Conservation (phyloP, 306 rosid species). For the Chamaecrista fasciculata region DNA sequence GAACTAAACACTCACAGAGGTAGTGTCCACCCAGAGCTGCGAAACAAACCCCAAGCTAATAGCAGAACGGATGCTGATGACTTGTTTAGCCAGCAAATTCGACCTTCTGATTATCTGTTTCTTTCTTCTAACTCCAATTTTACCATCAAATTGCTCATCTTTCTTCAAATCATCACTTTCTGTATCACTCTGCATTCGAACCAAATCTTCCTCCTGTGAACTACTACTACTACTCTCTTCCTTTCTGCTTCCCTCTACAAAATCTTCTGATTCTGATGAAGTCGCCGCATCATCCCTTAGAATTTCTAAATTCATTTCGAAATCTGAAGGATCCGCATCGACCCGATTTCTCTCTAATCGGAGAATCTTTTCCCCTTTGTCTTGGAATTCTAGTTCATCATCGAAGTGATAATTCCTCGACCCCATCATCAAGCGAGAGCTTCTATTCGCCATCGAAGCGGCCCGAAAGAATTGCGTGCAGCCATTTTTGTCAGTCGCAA, state of each 20-base stretch:
- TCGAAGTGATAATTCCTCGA: background rate
- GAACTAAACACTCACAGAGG: constrained; percentile 66
- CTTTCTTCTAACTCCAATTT: constrained; percentile 45
- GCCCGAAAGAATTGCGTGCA: background rate
- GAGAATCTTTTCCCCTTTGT: background rate
- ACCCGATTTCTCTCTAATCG: background rate
- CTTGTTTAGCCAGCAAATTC: constrained; percentile 33
- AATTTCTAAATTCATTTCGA: no score
- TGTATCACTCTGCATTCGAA: background rate
- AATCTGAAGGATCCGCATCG: no score
- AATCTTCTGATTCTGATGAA: background rate
- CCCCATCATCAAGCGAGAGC: background rate
- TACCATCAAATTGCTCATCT: constrained; percentile 36
- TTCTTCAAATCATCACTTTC: background rate
- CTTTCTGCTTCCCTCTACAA: background rate
- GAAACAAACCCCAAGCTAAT: constrained; percentile 83
- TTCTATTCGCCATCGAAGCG: background rate
- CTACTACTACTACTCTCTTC: background rate
- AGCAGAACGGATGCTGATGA: constrained; percentile 33
- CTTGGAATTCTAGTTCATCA: background rate
- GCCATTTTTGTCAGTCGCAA: background rate
- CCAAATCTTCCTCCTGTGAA: background rate
- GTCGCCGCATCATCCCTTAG: background rate
- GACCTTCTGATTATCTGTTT: constrained; percentile 72
- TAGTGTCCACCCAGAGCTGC: constrained; percentile 91